phyloP scores from a whole-genome alignment of 2,329 filamentous ascomycete genomes.

The Alternaria brassicae region DNA sequence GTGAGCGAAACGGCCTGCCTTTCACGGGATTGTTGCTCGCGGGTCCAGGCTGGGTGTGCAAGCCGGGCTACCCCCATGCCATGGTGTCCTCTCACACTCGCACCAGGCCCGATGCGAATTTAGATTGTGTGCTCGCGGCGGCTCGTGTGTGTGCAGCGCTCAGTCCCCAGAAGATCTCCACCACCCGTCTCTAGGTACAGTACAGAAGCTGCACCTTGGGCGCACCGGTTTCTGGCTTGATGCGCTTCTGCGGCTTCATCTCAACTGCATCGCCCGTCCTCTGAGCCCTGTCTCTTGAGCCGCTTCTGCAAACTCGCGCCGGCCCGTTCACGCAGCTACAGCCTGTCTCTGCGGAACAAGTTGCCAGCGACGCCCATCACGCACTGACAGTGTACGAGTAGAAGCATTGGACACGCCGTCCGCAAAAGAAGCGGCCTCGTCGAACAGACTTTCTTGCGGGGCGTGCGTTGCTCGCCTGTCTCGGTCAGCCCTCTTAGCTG shows the following conservation, averaged over 20 bases:
- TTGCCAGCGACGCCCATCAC: slow-evolving; percentile 34
- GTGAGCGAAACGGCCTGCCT: slow-evolving; percentile 32
- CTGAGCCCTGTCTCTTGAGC: slow-evolving; percentile 26
- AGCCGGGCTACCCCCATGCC: slow-evolving; percentile 38
- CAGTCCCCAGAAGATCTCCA: slow-evolving; percentile 47
- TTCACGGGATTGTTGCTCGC: slow-evolving; percentile 31
- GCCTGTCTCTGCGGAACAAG: slow-evolving; percentile 22
- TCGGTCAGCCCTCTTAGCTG: slow-evolving; percentile 52
- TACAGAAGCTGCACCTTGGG: slow-evolving; percentile 27
- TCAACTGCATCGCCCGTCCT: slow-evolving; percentile 22
- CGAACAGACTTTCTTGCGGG: slow-evolving; percentile 41
- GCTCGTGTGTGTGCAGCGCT: slow-evolving; percentile 35
- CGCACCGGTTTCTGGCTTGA: slow-evolving; percentile 26
- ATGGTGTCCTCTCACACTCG: slow-evolving; percentile 32
- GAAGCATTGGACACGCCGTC: slow-evolving; percentile 36
- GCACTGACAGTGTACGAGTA: slow-evolving; percentile 37
- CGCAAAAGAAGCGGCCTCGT: slow-evolving; percentile 31
- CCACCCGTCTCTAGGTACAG: slow-evolving; percentile 42
- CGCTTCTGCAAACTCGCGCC: slow-evolving; percentile 46
- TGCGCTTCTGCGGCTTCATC: slow-evolving; percentile 26
- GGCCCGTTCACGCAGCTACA: slow-evolving; percentile 46
- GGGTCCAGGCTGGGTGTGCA: slow-evolving; percentile 38
- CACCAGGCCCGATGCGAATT: slow-evolving; percentile 45
- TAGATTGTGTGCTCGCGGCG: slow-evolving; percentile 49
- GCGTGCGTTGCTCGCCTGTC: slow-evolving; percentile 49